Conservation (phyloP, 306 rosid species). For the Calophaca sinica region DNA sequence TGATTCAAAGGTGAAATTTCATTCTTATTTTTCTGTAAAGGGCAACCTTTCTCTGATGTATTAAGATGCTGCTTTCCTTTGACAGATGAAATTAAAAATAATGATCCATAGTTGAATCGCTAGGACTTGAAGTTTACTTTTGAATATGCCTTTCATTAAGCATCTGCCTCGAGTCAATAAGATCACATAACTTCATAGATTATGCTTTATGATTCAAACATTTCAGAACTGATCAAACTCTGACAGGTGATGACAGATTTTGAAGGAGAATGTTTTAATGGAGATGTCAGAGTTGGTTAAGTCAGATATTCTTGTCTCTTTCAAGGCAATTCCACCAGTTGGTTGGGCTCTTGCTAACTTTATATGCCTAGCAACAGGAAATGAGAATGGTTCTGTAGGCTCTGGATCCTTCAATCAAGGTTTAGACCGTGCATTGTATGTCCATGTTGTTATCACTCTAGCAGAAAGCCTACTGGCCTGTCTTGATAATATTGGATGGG, state of each 20-base stretch:
- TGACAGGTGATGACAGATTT: conserved; percentile 98
- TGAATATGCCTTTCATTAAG: conserved; percentile 27
- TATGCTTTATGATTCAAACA: conserved; percentile 53
- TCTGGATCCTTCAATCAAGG: conserved; percentile 71
- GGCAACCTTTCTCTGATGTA: conserved; percentile 3
- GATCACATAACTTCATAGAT: conserved; percentile 34
- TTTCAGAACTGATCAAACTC: conserved; percentile 83
- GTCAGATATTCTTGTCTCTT: conserved; percentile 52
- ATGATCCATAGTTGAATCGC: conserved; percentile 24
- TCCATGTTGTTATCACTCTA: conserved; percentile 66
- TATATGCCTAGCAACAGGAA: conserved; percentile 71
- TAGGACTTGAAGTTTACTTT: conserved; percentile 29
- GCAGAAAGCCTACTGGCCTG: conserved; percentile 67
- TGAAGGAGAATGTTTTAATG: conserved; percentile 69
- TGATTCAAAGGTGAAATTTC: conserved; percentile 29
- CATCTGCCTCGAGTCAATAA: conserved; percentile 15
- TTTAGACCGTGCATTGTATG: conserved; percentile 68
- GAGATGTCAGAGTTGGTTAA: conserved; percentile 68
- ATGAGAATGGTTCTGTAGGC: conserved; percentile 59
- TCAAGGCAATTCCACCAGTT: conserved; percentile 73
- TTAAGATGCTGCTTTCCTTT: conserved; percentile 18
- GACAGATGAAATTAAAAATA: conserved; percentile 24
- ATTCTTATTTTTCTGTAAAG: conserved; percentile 30
- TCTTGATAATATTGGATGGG: conserved; percentile 65
- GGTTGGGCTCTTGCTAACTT: conserved; percentile 94